Base-by-base conservation (phyloP, 768 basidiomycete genomes). In the Calocybe gangraenosa region DNA sequence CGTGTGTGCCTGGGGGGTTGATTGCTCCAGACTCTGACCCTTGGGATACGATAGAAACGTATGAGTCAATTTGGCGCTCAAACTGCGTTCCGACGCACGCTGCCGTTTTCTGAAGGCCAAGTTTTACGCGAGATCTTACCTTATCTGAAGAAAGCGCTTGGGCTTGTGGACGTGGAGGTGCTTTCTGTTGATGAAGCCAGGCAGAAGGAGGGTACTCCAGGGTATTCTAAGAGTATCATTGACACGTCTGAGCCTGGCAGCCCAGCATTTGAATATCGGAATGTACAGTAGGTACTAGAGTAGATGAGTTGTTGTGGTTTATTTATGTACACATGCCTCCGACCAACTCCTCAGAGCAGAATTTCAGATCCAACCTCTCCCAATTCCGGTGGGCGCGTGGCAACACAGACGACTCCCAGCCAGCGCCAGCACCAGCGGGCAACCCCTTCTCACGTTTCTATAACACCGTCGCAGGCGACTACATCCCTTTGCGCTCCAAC, bases 361-460 rank as follows among this genome's bases (percentile, higher is more conserved):
- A 59, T 57, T 92, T 92, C 63, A 78, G 87, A 37, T 61, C 64
- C 30, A 87, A 84, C 53, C 79, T 92, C 53, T 84, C 84, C 2
- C 88, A 91, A 52, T 92, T 94, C 53, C 84, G 89, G 45, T 94
- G 92, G 92, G 81, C 90, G 0, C 71, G 79, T 44, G 82, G 86
- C 13, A 71, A 62, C 32, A 82, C 71, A 18, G 81, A 91, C 65
- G 87, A 90, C 58, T 84, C 68, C 23, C 55, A 66, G 8, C 65
- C 67, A 33, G 59, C 64, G 40, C 47, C 65, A 15, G 39, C 63
- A 20, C 56, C 67, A 1, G 63, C 66, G 2, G 51, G 51, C 1
- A 87, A 87, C 58, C 82, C 89, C 3, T 92, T 97, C 62, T 80
- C 87, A 10, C 76, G 92, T 21, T 90, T 94, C 62, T 95, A 94